Conservation (phyloP, 805 yeast genomes). For the Naumovozyma castellii region DNA sequence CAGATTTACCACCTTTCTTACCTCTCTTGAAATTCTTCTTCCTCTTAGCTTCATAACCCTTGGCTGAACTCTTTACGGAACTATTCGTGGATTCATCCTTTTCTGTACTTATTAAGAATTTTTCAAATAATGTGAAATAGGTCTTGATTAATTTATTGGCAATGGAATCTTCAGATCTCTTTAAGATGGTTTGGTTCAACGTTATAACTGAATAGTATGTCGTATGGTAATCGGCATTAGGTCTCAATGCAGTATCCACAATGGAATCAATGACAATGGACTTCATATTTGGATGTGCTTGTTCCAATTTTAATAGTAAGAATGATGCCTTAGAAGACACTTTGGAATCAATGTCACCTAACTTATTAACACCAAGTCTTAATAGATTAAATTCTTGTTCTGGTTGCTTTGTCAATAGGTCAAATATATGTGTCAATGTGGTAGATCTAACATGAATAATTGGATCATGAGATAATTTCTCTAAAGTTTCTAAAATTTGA, state of each 20-base stretch:
- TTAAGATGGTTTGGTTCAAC: slow-evolving; percentile 83
- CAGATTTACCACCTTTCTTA: slow-evolving; percentile 80
- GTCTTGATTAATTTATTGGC: slow-evolving; percentile 79
- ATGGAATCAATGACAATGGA: slow-evolving; percentile 67
- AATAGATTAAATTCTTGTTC: slow-evolving; percentile 93
- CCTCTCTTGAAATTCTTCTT: slow-evolving; percentile 73
- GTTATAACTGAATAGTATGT: slow-evolving; percentile 83
- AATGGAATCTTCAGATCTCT: slow-evolving; percentile 63
- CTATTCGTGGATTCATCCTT: slow-evolving; percentile 35
- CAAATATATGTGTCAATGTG: slow-evolving; percentile 67
- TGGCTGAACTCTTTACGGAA: slow-evolving; percentile 26
- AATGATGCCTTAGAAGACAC: slow-evolving; percentile 85
- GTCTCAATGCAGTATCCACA: slow-evolving; percentile 68
- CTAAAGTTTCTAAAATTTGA: slow-evolving; percentile 65
- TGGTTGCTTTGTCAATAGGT: slow-evolving; percentile 73
- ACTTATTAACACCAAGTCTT: slow-evolving; percentile 81
- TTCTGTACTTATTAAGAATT: slow-evolving; percentile 63
- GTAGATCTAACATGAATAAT: slow-evolving; percentile 79
- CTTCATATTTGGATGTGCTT: slow-evolving; percentile 94
- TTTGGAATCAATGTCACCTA: slow-evolving; percentile 87
- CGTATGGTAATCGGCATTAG: slow-evolving; percentile 73
- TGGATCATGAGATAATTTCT: slow-evolving; percentile 79
- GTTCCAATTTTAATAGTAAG: slow-evolving; percentile 68
- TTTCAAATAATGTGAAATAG: slow-evolving; percentile 80
- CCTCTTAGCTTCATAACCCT: slow-evolving; percentile 48